Conservation (phyloP, 257 asterid species). For the Nicotiana paniculata region DNA sequence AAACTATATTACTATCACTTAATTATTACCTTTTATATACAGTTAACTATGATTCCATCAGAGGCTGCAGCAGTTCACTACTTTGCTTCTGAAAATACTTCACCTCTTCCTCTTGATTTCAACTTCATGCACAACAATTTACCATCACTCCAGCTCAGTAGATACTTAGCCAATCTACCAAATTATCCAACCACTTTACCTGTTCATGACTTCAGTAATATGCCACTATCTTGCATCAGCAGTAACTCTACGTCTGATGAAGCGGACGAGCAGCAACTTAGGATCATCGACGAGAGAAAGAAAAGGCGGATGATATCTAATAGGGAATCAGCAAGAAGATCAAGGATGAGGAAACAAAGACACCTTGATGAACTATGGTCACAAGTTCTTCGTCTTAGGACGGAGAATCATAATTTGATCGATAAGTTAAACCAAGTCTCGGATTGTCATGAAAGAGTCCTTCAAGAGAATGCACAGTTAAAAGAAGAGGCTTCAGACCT, state of each 20-base stretch:
- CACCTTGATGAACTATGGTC: constrained; percentile 85
- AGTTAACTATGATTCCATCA: constrained; percentile 45
- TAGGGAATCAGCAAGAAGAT: constrained; percentile 81
- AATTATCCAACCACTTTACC: constrained; percentile 22
- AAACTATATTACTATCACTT: not conserved
- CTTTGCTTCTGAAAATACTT: constrained; percentile 35
- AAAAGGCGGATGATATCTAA: constrained; percentile 85
- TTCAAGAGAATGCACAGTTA: constrained; percentile 53
- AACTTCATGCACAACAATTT: constrained; percentile 33
- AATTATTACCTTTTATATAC: constrained; percentile 3
- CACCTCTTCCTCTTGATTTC: constrained; percentile 36
- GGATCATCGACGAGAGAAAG: constrained; percentile 59
- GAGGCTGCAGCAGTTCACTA: constrained; percentile 46
- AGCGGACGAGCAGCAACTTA: constrained; percentile 50
- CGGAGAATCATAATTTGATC: constrained; percentile 50
- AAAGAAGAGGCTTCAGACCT: constrained; percentile 70
- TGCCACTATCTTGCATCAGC: constrained; percentile 32
- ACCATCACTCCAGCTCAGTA: constrained; percentile 34
- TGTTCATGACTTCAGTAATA: constrained; percentile 26
- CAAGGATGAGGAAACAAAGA: constrained; percentile 90
- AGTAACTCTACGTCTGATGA: constrained; percentile 76
- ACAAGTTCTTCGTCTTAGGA: constrained; percentile 62
- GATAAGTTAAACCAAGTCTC: constrained; percentile 50
- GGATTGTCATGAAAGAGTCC: constrained; percentile 49
- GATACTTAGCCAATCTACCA: constrained; percentile 23